Evolutionary conservation across 2,329 filamentous ascomycete species (phyloP).

Genomic region (Trichoderma polysporum): DNA sequence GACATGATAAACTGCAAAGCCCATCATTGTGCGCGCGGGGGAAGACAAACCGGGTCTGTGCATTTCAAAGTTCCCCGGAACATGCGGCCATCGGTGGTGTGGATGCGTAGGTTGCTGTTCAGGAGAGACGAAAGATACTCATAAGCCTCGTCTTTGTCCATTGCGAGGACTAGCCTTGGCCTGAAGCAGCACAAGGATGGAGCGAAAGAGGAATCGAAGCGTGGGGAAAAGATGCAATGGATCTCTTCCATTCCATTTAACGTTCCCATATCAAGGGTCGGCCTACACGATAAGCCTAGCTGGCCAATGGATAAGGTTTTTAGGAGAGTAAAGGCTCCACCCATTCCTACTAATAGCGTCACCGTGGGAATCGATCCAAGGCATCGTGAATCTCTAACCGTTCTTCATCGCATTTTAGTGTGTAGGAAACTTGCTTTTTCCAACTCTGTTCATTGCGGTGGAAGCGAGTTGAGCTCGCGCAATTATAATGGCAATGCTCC

Average conservation of each 20-base stretch:
- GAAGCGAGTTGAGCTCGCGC: constrained; percentile 7
- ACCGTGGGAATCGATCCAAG: background rate
- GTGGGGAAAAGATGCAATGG: background rate
- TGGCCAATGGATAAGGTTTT: constrained; percentile 17
- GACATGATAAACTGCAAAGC: background rate
- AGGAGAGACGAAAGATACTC: constrained; percentile 65
- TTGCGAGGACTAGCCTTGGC: constrained; percentile 26
- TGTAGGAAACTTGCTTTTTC: background rate
- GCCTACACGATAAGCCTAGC: background rate
- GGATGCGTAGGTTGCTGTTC: constrained; percentile 75
- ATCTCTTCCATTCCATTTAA: no score
- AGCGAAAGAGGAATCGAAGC: background rate
- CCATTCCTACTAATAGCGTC: background rate
- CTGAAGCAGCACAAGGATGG: background rate
- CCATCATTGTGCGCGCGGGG: background rate
- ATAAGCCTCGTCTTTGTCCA: constrained; percentile 54
- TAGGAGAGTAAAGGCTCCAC: background rate
- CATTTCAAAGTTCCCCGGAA: constrained; percentile 93
- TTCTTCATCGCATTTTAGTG: background rate
- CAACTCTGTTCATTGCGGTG: background rate
- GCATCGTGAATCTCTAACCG: constrained; percentile 17
- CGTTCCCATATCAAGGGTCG: background rate
- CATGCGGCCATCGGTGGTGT: constrained; percentile 79
- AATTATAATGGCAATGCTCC: background rate
- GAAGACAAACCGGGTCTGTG: constrained; percentile 73